Evolutionary conservation across 1,139 yeast species (phyloP).

Genomic region (Lizanozyma gosingica): DNA sequence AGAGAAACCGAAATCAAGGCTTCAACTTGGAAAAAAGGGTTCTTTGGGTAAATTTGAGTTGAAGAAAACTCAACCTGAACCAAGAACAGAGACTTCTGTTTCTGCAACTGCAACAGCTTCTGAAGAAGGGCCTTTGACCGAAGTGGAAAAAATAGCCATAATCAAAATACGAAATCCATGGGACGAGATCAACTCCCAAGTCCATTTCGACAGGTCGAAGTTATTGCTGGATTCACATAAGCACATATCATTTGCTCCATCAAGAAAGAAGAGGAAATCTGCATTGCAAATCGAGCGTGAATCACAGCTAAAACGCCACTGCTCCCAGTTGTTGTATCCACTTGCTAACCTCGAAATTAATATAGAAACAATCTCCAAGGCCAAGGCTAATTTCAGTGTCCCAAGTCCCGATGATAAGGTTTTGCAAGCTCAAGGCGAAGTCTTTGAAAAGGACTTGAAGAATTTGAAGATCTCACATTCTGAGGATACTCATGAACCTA

Average conservation of each 20-base stretch:
- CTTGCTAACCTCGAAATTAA: constrained; percentile 42
- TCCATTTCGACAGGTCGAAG: constrained; percentile 7
- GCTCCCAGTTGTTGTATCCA: constrained; percentile 10
- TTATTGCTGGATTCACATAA: constrained; percentile 4
- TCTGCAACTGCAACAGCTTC: too few relatives aligned
- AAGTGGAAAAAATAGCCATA: too few relatives aligned
- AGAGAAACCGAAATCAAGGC: background rate
- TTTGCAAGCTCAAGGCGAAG: constrained; percentile 49
- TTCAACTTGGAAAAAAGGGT: background rate
- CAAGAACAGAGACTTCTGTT: too few relatives aligned
- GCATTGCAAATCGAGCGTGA: constrained; percentile 3
- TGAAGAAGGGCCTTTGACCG: too few relatives aligned
- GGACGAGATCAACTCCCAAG: background rate
- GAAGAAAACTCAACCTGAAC: background rate
- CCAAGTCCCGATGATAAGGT: constrained; percentile 85
- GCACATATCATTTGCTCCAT: constrained; percentile 4
- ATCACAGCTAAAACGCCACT: constrained; percentile 9
- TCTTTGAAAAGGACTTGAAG: constrained; percentile 34
- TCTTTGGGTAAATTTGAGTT: background rate
- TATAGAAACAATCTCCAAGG: constrained; percentile 33
- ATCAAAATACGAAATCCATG: background rate
- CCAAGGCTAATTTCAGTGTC: constrained; percentile 46
- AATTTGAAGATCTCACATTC: constrained; percentile 16
- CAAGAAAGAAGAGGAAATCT: constrained; percentile 1
- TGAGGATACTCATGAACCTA: constrained; percentile 8